Percentiles rank a stretch among this genome's conserved stretches.
phyloP scores from a whole-genome alignment of 257 asterid genomes.

The Nicotiana sylvestris region DNA sequence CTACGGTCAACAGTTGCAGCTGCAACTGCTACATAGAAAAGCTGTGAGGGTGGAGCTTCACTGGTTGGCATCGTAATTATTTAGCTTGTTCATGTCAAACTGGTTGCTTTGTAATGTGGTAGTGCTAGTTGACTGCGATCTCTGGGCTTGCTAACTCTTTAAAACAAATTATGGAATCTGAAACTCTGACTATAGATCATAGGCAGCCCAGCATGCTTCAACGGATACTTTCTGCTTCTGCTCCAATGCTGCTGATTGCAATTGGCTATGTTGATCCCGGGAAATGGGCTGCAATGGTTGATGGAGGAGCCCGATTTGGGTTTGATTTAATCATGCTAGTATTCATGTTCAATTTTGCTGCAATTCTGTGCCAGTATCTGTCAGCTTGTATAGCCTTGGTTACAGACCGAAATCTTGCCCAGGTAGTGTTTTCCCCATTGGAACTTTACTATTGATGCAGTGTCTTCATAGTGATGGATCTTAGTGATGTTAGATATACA shows the following conservation, averaged over 20 bases:
- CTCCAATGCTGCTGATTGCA: slow-evolving; percentile 76
- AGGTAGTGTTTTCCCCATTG: slow-evolving; percentile 44
- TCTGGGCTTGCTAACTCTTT: slow-evolving; percentile 22
- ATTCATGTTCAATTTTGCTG: slow-evolving; percentile 58
- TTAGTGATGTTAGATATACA: neutral
- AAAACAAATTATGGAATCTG: slow-evolving; percentile 45
- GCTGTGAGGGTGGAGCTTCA: slow-evolving; percentile 15
- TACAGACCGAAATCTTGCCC: slow-evolving; percentile 83
- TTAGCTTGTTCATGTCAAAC: slow-evolving; percentile 18
- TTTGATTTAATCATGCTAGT: slow-evolving; percentile 53
- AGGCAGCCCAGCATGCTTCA: slow-evolving; percentile 37
- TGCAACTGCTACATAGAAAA: neutral
- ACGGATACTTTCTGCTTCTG: slow-evolving; percentile 68
- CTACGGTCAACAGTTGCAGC: neutral
- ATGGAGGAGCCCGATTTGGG: slow-evolving; percentile 91
- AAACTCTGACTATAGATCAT: slow-evolving; percentile 29
- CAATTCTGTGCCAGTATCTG: slow-evolving; percentile 81
- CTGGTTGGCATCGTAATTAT: slow-evolving; percentile 23
- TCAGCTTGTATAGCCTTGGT: slow-evolving; percentile 80
- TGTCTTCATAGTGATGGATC: neutral
- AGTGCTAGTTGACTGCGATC: slow-evolving; percentile 19
- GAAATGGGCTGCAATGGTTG: slow-evolving; percentile 88
- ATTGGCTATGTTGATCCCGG: slow-evolving; percentile 95
- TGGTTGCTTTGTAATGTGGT: slow-evolving; percentile 24
- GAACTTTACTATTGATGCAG: neutral